A percentile compares a stretch with the other conserved stretches of the same genome.
phyloP scores from a whole-genome alignment of 2,329 filamentous ascomycete genomes.

The Exophiala sideris region DNA sequence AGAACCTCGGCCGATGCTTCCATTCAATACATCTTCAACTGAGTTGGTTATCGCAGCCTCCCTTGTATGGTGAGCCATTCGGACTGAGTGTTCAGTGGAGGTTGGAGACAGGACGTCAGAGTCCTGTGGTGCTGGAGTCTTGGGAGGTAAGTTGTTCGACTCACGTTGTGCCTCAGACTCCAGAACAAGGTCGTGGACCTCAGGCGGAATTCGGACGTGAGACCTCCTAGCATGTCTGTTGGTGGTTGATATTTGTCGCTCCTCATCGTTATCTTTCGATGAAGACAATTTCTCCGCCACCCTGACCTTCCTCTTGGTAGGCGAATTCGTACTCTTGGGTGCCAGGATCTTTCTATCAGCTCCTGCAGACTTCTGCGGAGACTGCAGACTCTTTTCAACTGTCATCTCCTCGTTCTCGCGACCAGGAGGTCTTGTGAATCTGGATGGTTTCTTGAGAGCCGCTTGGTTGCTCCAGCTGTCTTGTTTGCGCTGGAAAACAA shows the following conservation, averaged over 20 bases:
- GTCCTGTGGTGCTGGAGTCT: slow-evolving; percentile 22
- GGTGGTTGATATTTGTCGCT: not conserved
- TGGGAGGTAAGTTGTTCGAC: slow-evolving; percentile 16
- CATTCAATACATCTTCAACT: slow-evolving; percentile 31
- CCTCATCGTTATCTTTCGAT: slow-evolving; percentile 10
- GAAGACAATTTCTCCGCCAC: slow-evolving; percentile 12
- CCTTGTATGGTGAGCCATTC: slow-evolving; percentile 9
- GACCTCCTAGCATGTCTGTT: slow-evolving; percentile 3
- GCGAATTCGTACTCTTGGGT: slow-evolving; percentile 29
- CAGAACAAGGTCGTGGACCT: not conserved
- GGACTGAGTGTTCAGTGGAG: slow-evolving; percentile 26
- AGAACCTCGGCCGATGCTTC: slow-evolving; percentile 59
- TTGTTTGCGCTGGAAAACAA: slow-evolving; percentile 26
- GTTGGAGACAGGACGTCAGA: slow-evolving; percentile 24
- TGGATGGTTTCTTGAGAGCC: slow-evolving; percentile 20
- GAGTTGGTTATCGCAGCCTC: slow-evolving; percentile 27
- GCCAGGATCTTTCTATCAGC: slow-evolving; percentile 24
- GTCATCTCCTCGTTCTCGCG: slow-evolving; percentile 15
- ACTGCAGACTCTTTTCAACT: slow-evolving; percentile 1
- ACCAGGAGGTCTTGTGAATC: slow-evolving; percentile 24
- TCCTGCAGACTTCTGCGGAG: slow-evolving; percentile 14
- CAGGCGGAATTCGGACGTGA: slow-evolving; percentile 4
- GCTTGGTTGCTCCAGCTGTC: slow-evolving; percentile 7
- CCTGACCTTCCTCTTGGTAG: slow-evolving; percentile 23
- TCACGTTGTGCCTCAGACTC: not conserved